A percentile compares a stretch with the other conserved stretches of the same genome.
These are phyloP conservation scores for Syncephalastrum sp. DNA, from an alignment of 371 early-diverging fungal species.

Conservation along the genomic window DNA sequence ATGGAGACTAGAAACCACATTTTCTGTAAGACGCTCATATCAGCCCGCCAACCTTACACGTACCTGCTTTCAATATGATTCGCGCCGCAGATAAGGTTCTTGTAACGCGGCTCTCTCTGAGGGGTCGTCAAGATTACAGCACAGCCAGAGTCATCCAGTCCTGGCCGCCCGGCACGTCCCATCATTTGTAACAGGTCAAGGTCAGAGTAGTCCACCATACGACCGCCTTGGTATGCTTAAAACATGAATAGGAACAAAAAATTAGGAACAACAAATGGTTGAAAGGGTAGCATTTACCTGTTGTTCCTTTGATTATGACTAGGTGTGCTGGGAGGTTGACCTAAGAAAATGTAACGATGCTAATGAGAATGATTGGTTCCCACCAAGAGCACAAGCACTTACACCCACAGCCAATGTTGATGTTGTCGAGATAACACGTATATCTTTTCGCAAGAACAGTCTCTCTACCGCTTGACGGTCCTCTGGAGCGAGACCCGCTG, in stretches of 20 bases:
- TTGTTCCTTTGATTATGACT: slow-evolving; percentile 80
- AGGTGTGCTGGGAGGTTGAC: slow-evolving; percentile 91
- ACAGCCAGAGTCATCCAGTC: slow-evolving; percentile 75
- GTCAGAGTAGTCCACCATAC: slow-evolving; percentile 63
- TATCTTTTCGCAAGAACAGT: slow-evolving; percentile 53
- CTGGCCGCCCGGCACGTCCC: slow-evolving; percentile 92
- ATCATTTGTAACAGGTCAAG: slow-evolving; percentile 87
- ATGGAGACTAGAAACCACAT: slow-evolving; percentile 50
- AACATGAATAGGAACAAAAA: not conserved
- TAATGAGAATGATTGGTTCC: not conserved
- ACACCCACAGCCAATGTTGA: slow-evolving; percentile 92
- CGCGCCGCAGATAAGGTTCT: slow-evolving; percentile 54
- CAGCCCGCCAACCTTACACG: not conserved
- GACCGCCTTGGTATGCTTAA: slow-evolving; percentile 60
- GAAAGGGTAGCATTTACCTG: slow-evolving; percentile 21
- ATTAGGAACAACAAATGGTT: not conserved
- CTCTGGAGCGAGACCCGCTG: slow-evolving; percentile 61
- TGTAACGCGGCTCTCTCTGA: slow-evolving; percentile 54
- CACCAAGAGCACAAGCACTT: slow-evolving; percentile 5
- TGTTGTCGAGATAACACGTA: slow-evolving; percentile 76
- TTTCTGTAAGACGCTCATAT: not conserved
- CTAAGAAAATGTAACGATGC: slow-evolving; percentile 14
- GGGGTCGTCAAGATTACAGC: slow-evolving; percentile 77
- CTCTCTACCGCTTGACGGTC: slow-evolving; percentile 72
- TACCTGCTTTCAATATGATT: slow-evolving; percentile 69